Evolutionary conservation across 202 grass and related monocot species (phyloP), one percentile per base, ranked within the genome.

Genomic region (Cymbopogon flexuosus): DNA sequence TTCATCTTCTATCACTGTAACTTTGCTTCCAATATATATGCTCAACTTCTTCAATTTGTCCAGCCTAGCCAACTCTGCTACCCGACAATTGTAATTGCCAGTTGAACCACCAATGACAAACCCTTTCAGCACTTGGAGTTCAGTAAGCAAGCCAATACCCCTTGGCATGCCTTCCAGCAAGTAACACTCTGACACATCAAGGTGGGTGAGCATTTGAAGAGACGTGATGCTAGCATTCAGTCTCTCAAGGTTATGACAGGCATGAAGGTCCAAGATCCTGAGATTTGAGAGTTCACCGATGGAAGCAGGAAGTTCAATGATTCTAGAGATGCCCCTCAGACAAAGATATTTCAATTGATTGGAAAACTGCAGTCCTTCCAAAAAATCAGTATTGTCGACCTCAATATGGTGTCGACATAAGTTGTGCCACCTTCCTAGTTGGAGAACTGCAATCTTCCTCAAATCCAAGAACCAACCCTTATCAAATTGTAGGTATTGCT

Each of bases 191-290:
- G 92, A 94, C 8, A 94, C 86, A 47, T 94, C 92, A 52, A 91
- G 84, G 62, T 89, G 86, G 21, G 89, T 88, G 43, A 94, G 78
- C 75, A 91, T 89, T 24, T 83, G 57, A 73, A 91, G 64, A 52
- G 77, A 89, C 0, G 62, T 83, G 62, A 94, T 81, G 22, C 62
- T 76, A 6, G 15, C 10, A 51, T 78, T 75, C 27, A 94, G 62
- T 56, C 76, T 91, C 73, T 91, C 92, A 65, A 94, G 84, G 79
- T 94, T 94, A 77, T 94, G 92, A 86, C 92, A 94, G 45, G 92
- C 84, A 76, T 88, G 87, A 72, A 94, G 77, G 65, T 94, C 92
- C 37, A 94, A 72, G 36, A 94, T 91, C 39, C 46, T 87, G 56
- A 94, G 80, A 85, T 82, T 87, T 72, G 83, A 76, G 73, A 81